Conservation (phyloP, 2,329 filamentous ascomycete genomes). For the Pyrenophora teres region DNA sequence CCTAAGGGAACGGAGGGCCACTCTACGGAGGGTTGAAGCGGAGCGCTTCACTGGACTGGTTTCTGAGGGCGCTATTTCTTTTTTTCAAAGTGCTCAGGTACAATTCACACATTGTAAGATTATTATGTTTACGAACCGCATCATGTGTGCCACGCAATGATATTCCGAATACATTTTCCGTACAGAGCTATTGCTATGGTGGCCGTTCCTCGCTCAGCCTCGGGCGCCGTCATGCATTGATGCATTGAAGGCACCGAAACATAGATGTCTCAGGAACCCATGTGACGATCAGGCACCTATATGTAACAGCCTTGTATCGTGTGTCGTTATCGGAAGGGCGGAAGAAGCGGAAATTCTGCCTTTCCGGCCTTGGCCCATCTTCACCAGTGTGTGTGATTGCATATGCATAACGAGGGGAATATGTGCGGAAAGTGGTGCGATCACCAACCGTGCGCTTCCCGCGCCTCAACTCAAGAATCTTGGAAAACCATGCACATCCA, state of each 20-base stretch:
- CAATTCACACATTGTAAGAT: constrained; percentile 40
- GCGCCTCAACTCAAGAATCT: no score
- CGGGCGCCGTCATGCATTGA: neutral
- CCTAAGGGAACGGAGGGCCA: constrained; percentile 26
- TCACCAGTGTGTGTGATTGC: no score
- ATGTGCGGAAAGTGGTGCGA: no score
- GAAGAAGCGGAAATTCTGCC: no score
- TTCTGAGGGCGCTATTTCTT: constrained; percentile 32
- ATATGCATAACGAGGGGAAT: no score
- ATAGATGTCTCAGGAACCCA: constrained; percentile 19
- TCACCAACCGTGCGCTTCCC: no score
- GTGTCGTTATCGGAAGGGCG: neutral
- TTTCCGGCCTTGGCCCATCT: no score
- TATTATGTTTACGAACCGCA: constrained; percentile 25
- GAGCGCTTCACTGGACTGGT: constrained; percentile 43
- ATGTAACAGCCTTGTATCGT: constrained; percentile 20
- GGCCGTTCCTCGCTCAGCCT: neutral
- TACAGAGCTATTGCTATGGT: neutral
- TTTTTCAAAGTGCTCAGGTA: constrained; percentile 22
- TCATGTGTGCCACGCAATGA: neutral
- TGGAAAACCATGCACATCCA: no score
- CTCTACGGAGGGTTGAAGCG: constrained; percentile 42
- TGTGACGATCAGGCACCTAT: constrained; percentile 12
- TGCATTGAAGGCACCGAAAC: constrained; percentile 13
- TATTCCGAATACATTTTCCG: no score